phyloP scores from a whole-genome alignment of 192 early-diverging fungal species.

The Coemansia sp. region DNA sequence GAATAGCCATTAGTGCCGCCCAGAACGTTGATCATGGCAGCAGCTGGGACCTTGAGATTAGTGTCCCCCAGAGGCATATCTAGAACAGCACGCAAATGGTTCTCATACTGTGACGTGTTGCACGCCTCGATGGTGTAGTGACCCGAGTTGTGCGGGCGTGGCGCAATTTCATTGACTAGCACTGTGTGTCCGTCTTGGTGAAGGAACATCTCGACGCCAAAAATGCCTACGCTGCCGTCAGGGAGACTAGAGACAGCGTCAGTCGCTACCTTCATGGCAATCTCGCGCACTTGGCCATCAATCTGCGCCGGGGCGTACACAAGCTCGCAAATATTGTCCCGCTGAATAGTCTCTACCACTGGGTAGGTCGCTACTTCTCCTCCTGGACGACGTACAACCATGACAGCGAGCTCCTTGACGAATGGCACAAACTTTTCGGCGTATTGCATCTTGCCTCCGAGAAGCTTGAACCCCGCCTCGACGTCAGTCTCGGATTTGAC shows the following conservation, averaged over 20 bases:
- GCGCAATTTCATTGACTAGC: conserved; percentile 97
- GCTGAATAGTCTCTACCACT: conserved; percentile 96
- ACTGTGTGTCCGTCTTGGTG: conserved; percentile 80
- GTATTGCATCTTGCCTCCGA: conserved; percentile 75
- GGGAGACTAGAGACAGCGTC: conserved; percentile 73
- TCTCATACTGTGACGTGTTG: conserved; percentile 96
- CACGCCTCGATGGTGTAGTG: conserved; percentile 99
- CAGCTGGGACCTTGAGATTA: conserved; percentile 85
- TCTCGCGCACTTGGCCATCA: conserved; percentile 71
- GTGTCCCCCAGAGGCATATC: conserved; percentile 89
- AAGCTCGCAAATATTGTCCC: conserved; percentile 94
- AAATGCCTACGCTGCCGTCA: conserved; percentile 83
- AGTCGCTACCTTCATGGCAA: conserved; percentile 83
- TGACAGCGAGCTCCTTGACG: conserved; percentile 92
- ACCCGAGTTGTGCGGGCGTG: conserved; percentile 98
- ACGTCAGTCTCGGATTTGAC: conserved; percentile 75
- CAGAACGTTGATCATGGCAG: conserved; percentile 95
- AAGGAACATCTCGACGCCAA: conserved; percentile 98
- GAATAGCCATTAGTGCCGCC: conserved; percentile 68
- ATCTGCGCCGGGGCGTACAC: conserved; percentile 97
- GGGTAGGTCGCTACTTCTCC: conserved; percentile 79
- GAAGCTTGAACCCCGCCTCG: conserved; percentile 32
- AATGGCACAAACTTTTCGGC: conserved; percentile 95
- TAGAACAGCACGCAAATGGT: conserved; percentile 88
- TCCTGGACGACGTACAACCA: conserved; percentile 84